Base-by-base conservation (phyloP, 495 filamentous ascomycete species). In the Lichenothelia convexa region DNA sequence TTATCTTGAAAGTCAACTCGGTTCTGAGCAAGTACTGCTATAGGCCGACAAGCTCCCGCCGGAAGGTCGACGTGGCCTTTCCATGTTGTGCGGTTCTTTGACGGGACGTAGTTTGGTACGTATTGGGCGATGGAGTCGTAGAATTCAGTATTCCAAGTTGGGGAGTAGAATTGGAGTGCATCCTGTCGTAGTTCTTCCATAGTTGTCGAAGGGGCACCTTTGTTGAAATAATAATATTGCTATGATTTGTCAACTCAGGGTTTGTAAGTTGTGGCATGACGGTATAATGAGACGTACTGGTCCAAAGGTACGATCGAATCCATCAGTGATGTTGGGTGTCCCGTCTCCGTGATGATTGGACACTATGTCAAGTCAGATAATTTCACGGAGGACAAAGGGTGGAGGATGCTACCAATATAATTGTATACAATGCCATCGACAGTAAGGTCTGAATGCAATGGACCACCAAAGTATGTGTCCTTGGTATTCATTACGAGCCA, bases 361-460 rank as follows among this genome's bases (percentile, higher is more conserved):
- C 1, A 70, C 65, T 18, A 59, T 36, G 24, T 8, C 24, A 7
- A 13, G 19, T 60, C 50, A 31, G 18, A 57, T n/a, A n/a, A n/a
- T n/a, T n/a, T n/a, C n/a, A n/a, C n/a, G n/a, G n/a, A n/a, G n/a
- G n/a, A n/a, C n/a, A n/a, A n/a, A n/a, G n/a, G n/a, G n/a, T n/a
- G n/a, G n/a, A n/a, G n/a, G n/a, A n/a, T n/a, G n/a, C n/a, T 42
- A 27, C 24, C 24, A 13, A 8, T 8, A 32, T 59, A 60, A 44
- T 71, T 68, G 43, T 69, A 69, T 2, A 71, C 58, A 34, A 71
- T 71, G 3, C 66, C 65, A 40, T 72, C 68, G 11, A 71, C 68
- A 0, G 61, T 62, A 11, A 72, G 51, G 45, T 72, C 67, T 0
- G 65, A 67, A 47, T 71, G 66, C 1, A 67, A 42, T 2, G 66